Percentiles rank a stretch among this genome's conserved stretches.
phyloP scores from a whole-genome alignment of 2,329 filamentous ascomycete species.

The Emmonsiellopsis sp. region DNA sequence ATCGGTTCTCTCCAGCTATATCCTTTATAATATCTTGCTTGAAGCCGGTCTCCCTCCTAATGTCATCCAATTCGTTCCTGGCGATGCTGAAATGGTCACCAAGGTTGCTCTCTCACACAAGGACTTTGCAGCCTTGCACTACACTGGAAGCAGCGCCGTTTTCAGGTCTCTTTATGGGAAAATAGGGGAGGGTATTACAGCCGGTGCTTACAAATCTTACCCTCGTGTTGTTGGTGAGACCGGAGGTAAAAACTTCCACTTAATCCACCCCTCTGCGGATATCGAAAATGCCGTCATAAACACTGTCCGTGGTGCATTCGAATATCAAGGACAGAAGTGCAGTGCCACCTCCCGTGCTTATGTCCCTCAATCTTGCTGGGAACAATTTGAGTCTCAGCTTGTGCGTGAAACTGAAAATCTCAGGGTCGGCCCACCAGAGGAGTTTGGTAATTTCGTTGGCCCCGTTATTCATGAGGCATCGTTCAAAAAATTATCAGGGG shows the following conservation, averaged over 20 bases:
- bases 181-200: constrained; percentile 70
- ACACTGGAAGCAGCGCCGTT: constrained; percentile 83
- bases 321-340: constrained; percentile 89
- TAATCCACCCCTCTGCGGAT: constrained; percentile 69
- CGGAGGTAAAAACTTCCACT: constrained; percentile 87
- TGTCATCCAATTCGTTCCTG: constrained; percentile 88
- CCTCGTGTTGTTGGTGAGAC: constrained; percentile 85
- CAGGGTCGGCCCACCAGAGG: constrained; percentile 59
- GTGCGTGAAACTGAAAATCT: constrained; percentile 60
- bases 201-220: constrained; percentile 74
- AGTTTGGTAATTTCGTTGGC: constrained; percentile 71
- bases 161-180: constrained; percentile 83
- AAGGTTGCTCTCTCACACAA: constrained; percentile 64
- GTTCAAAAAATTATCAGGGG: constrained; percentile 69
- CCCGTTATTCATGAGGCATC: constrained; percentile 76
- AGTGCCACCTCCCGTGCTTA: constrained; percentile 77
- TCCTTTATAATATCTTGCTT: constrained; percentile 79
- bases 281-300: constrained; percentile 69
- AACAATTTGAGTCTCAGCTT: constrained; percentile 59
- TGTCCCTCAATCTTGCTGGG: constrained; percentile 65
- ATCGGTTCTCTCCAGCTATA: constrained; percentile 81
- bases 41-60: constrained; percentile 81
- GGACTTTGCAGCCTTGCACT: constrained; percentile 85
- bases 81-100: constrained; percentile 76
- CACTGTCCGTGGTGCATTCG: constrained; percentile 77